Percentiles rank a stretch among this genome's conserved stretches.
Evolutionary conservation across 1,284 basidiomycete species (phyloP).

Genomic region (Porogramme epimiltina): DNA sequence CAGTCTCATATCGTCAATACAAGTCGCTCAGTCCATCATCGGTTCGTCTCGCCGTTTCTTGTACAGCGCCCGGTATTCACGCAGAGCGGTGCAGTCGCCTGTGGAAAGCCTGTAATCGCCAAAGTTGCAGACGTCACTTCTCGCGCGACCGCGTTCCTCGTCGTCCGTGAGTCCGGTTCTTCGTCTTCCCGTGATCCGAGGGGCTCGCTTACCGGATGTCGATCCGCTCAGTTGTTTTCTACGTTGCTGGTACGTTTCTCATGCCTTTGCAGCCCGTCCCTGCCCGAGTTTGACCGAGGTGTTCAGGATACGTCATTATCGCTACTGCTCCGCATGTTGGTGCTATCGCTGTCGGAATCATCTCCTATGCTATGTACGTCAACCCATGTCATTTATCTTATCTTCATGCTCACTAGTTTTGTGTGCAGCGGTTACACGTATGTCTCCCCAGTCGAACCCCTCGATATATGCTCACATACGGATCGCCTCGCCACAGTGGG

Average conservation of each 20-base stretch:
- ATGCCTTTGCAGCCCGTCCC: neutral
- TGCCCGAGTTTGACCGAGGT: neutral
- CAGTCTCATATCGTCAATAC: slow-evolving; percentile 68
- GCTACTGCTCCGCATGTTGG: slow-evolving; percentile 61
- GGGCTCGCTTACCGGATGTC: neutral
- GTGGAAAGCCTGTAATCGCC: slow-evolving; percentile 80
- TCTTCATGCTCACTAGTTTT: too few relatives aligned
- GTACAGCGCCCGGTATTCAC: slow-evolving; percentile 43
- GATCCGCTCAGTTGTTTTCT: slow-evolving; percentile 48
- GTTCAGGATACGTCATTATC: slow-evolving; percentile 63
- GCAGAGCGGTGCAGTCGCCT: slow-evolving; percentile 41
- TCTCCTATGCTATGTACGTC: slow-evolving; percentile 57
- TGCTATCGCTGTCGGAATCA: slow-evolving; percentile 37
- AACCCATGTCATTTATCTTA: too few relatives aligned
- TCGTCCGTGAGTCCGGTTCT: slow-evolving; percentile 53
- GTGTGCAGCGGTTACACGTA: slow-evolving; percentile 53
- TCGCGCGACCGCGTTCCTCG: slow-evolving; percentile 57
- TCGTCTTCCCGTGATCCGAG: neutral
- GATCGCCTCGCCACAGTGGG: too few relatives aligned
- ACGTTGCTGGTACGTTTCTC: slow-evolving; percentile 45
- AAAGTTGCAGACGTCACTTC: slow-evolving; percentile 75
- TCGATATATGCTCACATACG: too few relatives aligned
- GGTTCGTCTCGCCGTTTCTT: slow-evolving; percentile 45
- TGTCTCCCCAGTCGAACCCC: slow-evolving; percentile 17
- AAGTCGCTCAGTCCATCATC: slow-evolving; percentile 63